These are phyloP conservation scores for Anethum foeniculum DNA, from an alignment of 140 eudicot genomes.

Conservation along the genomic window DNA sequence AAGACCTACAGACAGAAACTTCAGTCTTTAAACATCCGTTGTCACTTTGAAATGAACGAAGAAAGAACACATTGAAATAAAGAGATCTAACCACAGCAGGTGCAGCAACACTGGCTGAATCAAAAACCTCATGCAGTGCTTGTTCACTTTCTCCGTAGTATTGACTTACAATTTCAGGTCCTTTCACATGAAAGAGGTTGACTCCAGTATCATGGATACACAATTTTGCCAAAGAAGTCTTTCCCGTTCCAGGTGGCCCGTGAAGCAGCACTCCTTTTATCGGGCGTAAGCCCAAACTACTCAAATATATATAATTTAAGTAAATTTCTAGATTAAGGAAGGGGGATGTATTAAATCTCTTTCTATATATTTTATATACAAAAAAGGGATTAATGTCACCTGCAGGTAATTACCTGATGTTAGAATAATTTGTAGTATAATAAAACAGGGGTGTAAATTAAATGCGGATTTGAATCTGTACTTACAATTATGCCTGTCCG, in stretches of 20 bases:
- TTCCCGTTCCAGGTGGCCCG: conserved; percentile 99
- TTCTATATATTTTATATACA: background rate
- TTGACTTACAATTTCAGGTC: conserved; percentile 82
- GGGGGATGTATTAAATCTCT: background rate
- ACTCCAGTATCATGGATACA: conserved; percentile 84
- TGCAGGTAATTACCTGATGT: background rate
- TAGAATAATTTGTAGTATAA: background rate
- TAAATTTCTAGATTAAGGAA: background rate
- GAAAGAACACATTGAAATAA: background rate
- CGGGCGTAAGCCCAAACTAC: conserved; percentile 85
- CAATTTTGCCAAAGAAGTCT: conserved; percentile 71
- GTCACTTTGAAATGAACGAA: background rate
- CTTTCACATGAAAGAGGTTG: conserved; percentile 69
- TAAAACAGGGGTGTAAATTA: background rate
- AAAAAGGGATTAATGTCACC: background rate
- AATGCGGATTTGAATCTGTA: background rate
- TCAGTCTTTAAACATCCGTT: background rate
- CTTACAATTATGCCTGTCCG: background rate
- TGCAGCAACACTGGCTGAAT: conserved; percentile 61
- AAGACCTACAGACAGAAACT: conserved; percentile 46
- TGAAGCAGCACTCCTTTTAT: conserved; percentile 95
- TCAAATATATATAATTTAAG: conserved; percentile 15
- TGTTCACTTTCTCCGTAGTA: conserved; percentile 84
- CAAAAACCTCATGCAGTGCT: conserved; percentile 71
- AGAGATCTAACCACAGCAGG: conserved; percentile 84